Evolutionary conservation across 2,329 filamentous ascomycete species (phyloP).

Genomic region (Cercospora canescens): DNA sequence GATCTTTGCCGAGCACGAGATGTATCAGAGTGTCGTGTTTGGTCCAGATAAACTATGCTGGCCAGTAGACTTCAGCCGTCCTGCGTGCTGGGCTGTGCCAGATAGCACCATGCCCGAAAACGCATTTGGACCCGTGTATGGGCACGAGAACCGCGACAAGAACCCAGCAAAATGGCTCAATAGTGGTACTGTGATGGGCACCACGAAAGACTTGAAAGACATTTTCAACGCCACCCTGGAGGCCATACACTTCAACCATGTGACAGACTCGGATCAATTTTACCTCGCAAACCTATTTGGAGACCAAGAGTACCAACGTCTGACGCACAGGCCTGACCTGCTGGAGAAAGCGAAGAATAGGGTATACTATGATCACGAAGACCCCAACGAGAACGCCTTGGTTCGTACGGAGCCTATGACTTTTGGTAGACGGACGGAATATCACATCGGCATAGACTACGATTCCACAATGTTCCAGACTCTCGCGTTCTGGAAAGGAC

Average conservation of each 20-base stretch:
- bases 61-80: conserved; percentile 32
- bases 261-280: conserved; percentile 40
- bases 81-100: conserved; percentile 37
- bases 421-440: conserved; percentile 21
- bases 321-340: conserved; percentile 22
- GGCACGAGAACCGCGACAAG: conserved; percentile 38
- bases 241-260: conserved; percentile 37
- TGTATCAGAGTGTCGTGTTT: conserved; percentile 34
- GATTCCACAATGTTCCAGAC: conserved; percentile 30
- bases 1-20: conserved; percentile 36
- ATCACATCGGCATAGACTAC: conserved; percentile 27
- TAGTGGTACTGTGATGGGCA: conserved; percentile 49
- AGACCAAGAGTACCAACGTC: conserved; percentile 49
- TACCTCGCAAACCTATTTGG: conserved; percentile 55
- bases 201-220: conserved; percentile 24
- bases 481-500: conserved; percentile 32
- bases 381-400: conserved; percentile 38
- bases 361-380: conserved; percentile 34
- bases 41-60: conserved; percentile 38
- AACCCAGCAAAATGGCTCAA: conserved; percentile 53
- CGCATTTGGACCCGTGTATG: conserved; percentile 50
- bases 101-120: conserved; percentile 33
- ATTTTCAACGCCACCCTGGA: conserved; percentile 47
- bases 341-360: conserved; percentile 34
- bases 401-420: conserved; percentile 34